phyloP scores from a whole-genome alignment of 2,329 filamentous ascomycete genomes.

The Colletotrichum phormii region DNA sequence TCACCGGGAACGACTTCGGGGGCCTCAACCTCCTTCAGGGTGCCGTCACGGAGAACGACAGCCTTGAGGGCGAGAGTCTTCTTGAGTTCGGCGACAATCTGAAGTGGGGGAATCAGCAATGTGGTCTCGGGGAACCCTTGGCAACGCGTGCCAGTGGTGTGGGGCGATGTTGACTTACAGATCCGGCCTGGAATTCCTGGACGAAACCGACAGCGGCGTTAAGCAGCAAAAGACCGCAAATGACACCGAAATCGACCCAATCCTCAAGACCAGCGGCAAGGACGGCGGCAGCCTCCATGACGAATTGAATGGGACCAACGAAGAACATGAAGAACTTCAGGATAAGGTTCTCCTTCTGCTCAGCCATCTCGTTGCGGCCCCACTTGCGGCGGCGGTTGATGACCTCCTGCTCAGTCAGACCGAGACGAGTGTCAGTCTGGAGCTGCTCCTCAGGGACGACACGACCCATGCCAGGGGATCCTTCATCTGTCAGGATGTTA shows the following conservation, averaged over 20 bases:
- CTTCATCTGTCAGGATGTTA: conserved; percentile 41
- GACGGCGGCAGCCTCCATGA: conserved; percentile 89
- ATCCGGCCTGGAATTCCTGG: conserved; percentile 90
- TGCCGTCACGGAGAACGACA: conserved; percentile 84
- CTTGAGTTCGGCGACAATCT: conserved; percentile 89
- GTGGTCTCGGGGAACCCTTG: conserved; percentile 12
- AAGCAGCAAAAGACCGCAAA: conserved; percentile 83
- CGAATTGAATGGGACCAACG: conserved; percentile 90
- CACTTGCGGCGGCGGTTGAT: conserved; percentile 72
- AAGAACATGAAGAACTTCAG: conserved; percentile 88
- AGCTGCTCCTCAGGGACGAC: conserved; percentile 80
- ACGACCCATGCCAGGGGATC: conserved; percentile 65
- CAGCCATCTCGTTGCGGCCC: conserved; percentile 88
- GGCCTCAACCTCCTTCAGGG: conserved; percentile 82
- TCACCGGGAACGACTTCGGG: conserved; percentile 89
- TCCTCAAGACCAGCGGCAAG: conserved; percentile 86
- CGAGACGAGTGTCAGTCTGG: conserved; percentile 78
- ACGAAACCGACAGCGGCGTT: conserved; percentile 89
- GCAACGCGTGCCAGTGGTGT: conserved; percentile 30
- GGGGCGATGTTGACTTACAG: conserved; percentile 45
- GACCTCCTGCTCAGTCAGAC: conserved; percentile 81
- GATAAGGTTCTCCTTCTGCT: conserved; percentile 87
- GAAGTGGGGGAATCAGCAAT: conserved; percentile 14
- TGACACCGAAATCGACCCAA: conserved; percentile 95
- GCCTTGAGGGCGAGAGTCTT: conserved; percentile 91